These are phyloP conservation scores for Suzukiozyma palmioleophila DNA, from an alignment of 1,139 yeast species.

Conservation along the genomic window DNA sequence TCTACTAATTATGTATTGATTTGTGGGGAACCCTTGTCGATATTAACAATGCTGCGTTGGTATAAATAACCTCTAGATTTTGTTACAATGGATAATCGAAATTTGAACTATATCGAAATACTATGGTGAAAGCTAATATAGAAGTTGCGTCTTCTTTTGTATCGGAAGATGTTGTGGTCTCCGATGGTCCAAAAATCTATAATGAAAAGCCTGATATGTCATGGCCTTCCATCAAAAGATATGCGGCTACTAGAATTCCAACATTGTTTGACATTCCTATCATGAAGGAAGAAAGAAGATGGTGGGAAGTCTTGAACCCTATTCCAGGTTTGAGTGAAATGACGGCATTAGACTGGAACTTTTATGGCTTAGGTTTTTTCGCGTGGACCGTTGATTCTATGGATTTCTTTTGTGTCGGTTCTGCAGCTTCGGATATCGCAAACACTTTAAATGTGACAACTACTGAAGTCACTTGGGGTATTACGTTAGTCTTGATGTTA, in stretches of 20 bases:
- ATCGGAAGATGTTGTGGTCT: no score
- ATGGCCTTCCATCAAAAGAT: constrained; percentile 16
- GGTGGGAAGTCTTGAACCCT: constrained; percentile 26
- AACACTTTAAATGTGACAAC: constrained; percentile 43
- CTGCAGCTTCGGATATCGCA: constrained; percentile 57
- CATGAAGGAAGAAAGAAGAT: constrained; percentile 7
- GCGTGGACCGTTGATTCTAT: constrained; percentile 83
- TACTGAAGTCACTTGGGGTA: constrained; percentile 70
- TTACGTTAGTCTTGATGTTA: constrained; percentile 73
- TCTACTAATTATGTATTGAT: no score
- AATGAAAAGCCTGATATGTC: constrained; percentile 26
- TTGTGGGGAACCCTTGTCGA: no score
- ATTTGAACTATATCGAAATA: no score
- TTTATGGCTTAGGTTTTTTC: constrained; percentile 57
- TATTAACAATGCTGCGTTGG: no score
- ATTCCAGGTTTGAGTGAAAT: constrained; percentile 27
- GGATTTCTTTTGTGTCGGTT: constrained; percentile 69
- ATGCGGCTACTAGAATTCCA: constrained; percentile 24
- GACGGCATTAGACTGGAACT: constrained; percentile 43
- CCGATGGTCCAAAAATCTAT: constrained; percentile 9
- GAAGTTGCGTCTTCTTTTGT: no score
- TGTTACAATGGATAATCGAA: no score
- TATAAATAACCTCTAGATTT: no score
- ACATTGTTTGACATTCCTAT: constrained; percentile 19
- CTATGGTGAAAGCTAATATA: no score